A percentile compares a stretch with the other conserved stretches of the same genome.
These are phyloP conservation scores for Brassica juncea DNA, from an alignment of 345 rosid species.

Conservation along the genomic window DNA sequence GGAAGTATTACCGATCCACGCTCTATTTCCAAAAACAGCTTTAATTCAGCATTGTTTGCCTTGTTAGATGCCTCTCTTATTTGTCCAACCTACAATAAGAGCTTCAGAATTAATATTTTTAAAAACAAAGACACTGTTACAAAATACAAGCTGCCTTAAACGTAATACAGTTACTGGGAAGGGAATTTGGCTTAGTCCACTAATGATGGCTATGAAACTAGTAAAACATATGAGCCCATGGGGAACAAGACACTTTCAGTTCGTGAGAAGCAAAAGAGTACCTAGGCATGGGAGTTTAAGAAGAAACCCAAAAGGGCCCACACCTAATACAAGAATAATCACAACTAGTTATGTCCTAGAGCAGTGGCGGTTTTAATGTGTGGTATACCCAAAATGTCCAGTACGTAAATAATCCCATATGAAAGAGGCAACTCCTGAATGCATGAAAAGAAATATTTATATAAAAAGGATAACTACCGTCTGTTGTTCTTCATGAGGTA, in stretches of 20 bases:
- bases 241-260: not conserved
- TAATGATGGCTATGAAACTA: not conserved
- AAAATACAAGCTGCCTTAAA: not conserved
- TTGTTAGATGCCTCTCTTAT: slow-evolving; percentile 83
- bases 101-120: slow-evolving; percentile 3
- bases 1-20: slow-evolving; percentile 60
- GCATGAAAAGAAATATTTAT: not conserved
- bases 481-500: slow-evolving; percentile 80
- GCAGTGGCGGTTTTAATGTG: not conserved
- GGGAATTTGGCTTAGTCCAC: not conserved
- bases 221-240: not conserved
- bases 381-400: not conserved
- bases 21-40: slow-evolving; percentile 87
- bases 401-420: not conserved
- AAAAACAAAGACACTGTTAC: not conserved
- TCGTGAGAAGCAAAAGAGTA: slow-evolving; percentile 3
- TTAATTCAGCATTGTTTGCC: slow-evolving; percentile 74
- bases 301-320: slow-evolving; percentile 4
- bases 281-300: slow-evolving; percentile 5
- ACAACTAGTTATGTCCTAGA: not conserved
- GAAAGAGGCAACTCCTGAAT: slow-evolving; percentile 18
- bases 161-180: not conserved
- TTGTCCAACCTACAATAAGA: slow-evolving; percentile 75
- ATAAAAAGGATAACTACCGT: slow-evolving; percentile 46
- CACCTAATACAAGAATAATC: slow-evolving; percentile 9